Conservation (phyloP, 106 monocot species). For the Agapanthus africanus region DNA sequence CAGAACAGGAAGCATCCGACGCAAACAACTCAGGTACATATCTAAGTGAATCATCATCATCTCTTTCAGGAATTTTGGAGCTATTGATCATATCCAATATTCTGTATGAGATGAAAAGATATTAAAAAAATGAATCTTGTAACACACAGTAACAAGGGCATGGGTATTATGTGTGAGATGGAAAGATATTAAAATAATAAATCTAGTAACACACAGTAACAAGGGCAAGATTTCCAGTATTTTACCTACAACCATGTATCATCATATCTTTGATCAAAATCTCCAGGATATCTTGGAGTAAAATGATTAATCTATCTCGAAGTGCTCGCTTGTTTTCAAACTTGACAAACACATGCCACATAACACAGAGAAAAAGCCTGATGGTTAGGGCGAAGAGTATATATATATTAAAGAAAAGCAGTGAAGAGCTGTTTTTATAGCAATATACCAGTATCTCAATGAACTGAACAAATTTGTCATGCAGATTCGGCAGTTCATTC, state of each 20-base stretch:
- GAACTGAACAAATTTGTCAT: constrained; percentile 36
- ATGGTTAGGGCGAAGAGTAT: no score
- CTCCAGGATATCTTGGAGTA: constrained; percentile 72
- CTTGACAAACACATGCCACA: constrained; percentile 28
- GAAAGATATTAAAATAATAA: background rate
- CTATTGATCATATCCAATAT: constrained; percentile 41
- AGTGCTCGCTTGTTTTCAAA: constrained; percentile 36
- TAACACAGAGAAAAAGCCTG: no score
- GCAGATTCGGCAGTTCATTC: constrained; percentile 34
- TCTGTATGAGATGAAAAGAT: constrained; percentile 39
- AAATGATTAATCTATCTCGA: constrained; percentile 39
- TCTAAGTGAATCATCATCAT: constrained; percentile 17
- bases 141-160: no score
- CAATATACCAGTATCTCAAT: constrained; percentile 53
- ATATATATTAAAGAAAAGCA: no score
- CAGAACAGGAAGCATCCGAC: no score
- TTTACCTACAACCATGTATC: constrained; percentile 38
- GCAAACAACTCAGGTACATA: constrained; percentile 38
- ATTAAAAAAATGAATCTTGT: no score
- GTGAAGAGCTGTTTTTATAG: no score
- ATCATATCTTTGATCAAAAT: constrained; percentile 61
- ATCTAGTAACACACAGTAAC: background rate
- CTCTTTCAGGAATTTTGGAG: constrained; percentile 13
- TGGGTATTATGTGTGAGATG: no score
- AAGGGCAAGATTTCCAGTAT: background rate